Conservation (phyloP, 148 eudicot species). For the Diospyros kaki region DNA sequence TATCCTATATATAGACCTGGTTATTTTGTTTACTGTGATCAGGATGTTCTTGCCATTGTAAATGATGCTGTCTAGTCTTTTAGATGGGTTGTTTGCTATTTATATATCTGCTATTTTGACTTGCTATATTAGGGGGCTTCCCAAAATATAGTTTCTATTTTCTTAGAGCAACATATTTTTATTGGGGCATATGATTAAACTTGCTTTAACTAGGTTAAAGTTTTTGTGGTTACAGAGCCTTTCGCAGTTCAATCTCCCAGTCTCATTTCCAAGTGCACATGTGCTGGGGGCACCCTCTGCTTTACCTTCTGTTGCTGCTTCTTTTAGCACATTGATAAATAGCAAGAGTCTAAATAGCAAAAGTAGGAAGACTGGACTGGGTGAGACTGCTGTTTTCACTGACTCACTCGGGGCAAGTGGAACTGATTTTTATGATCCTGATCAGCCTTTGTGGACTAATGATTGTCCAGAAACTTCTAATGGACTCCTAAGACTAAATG, state of each 20-base stretch:
- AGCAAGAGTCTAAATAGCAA: constrained; percentile 40
- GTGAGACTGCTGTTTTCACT: constrained; percentile 41
- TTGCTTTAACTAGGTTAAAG: constrained; percentile 4
- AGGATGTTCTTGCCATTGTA: neutral
- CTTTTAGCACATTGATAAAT: constrained; percentile 44
- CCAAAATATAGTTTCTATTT: neutral
- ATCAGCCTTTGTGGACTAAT: constrained; percentile 87
- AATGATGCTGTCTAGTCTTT: neutral
- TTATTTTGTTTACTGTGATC: neutral
- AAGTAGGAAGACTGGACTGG: constrained; percentile 42
- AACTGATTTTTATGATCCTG: constrained; percentile 94
- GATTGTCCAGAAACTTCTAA: constrained; percentile 54
- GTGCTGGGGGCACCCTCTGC: constrained; percentile 53
- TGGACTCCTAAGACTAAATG: constrained; percentile 34
- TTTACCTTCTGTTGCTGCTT: constrained; percentile 46
- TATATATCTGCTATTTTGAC: neutral
- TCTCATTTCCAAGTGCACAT: constrained; percentile 73
- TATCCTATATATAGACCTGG: neutral
- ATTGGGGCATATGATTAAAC: neutral
- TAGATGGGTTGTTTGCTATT: neutral
- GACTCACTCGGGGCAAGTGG: constrained; percentile 41
- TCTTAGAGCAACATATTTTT: neutral
- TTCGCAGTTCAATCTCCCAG: constrained; percentile 95
- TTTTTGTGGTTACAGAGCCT: constrained; percentile 65
- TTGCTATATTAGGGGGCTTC: neutral